Base-by-base conservation (phyloP, 768 basidiomycete species). In the Boletales sp. region DNA sequence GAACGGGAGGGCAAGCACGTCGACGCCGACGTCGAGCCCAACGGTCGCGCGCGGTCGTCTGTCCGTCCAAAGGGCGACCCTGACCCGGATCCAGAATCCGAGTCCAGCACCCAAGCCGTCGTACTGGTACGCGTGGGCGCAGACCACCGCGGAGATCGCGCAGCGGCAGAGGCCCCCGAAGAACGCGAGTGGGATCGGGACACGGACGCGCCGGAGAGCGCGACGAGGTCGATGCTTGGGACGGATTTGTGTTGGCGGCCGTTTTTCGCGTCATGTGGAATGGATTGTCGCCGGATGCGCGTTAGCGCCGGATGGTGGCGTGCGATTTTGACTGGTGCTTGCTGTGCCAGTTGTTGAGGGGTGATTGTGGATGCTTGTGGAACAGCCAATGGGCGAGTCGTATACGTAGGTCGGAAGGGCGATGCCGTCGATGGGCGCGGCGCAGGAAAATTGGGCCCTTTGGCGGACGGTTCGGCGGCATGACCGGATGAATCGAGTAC, bases 221-320 rank as follows among this genome's bases (percentile, higher is more conserved):
- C 37, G 15, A 55, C 53, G 13, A 66, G 57, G 39, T 69, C 61
- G 13, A 69, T 5, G 41, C 57, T 57, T 4, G 63, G 65, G 1
- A 61, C 54, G 18, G 38, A 37, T 38, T 5, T 3, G 5, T 1
- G 41, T 43, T 41, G 28, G 8, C 2, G 32, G 9, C 10, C 41
- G 30, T 48, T 44, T 5, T 44, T 46, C 15, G 25, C 25, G 25
- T 28, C 25, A 7, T 28, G 25, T 6, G 3, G 25, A 28, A 57
- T 51, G 9, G 57, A 56, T 32, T 63, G 54, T 38, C 58, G 55
- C 33, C 57, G 59, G 13, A 54, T 47, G 5, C 55, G 62, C 5
- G 19, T 35, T 19, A 57, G 28, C 3, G 40, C 49, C 9, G 53
- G 58, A 32, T 51, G 53, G 19, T 42, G 61, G 10, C 37, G 41